phyloP scores from a whole-genome alignment of 345 rosid genomes.

The Melastoma malabathricum region DNA sequence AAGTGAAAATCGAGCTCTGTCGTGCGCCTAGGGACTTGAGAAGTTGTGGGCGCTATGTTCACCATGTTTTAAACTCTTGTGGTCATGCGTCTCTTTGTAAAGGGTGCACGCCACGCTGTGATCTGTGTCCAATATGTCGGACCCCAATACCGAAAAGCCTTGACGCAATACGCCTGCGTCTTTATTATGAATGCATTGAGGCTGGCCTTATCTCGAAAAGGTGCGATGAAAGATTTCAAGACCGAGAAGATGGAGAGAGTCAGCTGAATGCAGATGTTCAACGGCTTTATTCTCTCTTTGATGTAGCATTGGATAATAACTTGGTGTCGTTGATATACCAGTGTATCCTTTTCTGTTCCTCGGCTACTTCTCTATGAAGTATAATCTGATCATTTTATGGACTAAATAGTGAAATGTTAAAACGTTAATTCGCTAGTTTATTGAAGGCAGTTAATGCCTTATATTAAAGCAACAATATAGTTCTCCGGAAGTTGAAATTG shows the following conservation, averaged over 20 bases:
- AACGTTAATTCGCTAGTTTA: too few relatives aligned
- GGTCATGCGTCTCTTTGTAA: constrained; percentile 87
- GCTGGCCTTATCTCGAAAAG: constrained; percentile 61
- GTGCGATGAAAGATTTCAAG: constrained; percentile 45
- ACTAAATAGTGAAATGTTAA: too few relatives aligned
- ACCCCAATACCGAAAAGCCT: constrained; percentile 29
- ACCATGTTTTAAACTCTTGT: constrained; percentile 52
- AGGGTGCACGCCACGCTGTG: constrained; percentile 75
- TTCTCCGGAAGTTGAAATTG: too few relatives aligned
- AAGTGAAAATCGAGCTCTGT: constrained; percentile 78
- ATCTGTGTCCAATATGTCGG: constrained; percentile 85
- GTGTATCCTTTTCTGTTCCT: constrained; percentile 50
- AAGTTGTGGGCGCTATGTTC: constrained; percentile 73
- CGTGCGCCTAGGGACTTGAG: constrained; percentile 92
- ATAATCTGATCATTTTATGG: neutral
- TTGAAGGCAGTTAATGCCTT: too few relatives aligned
- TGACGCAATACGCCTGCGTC: constrained; percentile 43
- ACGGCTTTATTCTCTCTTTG: constrained; percentile 81
- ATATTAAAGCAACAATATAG: too few relatives aligned
- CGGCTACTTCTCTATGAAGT: too few relatives aligned
- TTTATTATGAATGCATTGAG: constrained; percentile 65
- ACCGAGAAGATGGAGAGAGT: constrained; percentile 34
- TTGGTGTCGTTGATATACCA: constrained; percentile 74
- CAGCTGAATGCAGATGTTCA: constrained; percentile 56
- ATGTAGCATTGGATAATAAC: constrained; percentile 79